phyloP scores from a whole-genome alignment of 352 stramenopile genomes.

The Phytophthora constricta region DNA sequence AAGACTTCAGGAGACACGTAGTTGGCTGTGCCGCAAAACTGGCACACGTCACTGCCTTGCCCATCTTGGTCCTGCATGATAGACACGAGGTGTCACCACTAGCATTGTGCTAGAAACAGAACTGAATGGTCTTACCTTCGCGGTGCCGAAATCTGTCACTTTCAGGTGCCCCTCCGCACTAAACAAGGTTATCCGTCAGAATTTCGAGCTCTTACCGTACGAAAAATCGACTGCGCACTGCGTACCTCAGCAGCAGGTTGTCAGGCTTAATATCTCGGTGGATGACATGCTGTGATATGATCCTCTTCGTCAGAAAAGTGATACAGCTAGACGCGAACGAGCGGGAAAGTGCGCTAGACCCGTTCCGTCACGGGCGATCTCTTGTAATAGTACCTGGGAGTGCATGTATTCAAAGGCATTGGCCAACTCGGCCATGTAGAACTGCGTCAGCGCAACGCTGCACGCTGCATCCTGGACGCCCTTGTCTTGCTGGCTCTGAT shows the following conservation, averaged over 20 bases:
- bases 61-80: conserved; percentile 75
- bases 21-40: conserved; percentile 91
- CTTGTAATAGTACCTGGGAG: conserved; percentile 60
- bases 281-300: conserved; percentile 87
- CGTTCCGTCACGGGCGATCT: neutral
- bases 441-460: conserved; percentile 82
- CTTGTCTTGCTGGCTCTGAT: conserved; percentile 60
- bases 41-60: conserved; percentile 54
- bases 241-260: conserved; percentile 85
- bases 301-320: conserved; percentile 5
- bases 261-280: conserved; percentile 97
- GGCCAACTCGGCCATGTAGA: conserved; percentile 94
- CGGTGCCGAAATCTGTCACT: conserved; percentile 91
- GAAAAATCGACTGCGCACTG: conserved; percentile 1
- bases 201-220: neutral
- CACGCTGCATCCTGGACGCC: conserved; percentile 70
- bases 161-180: conserved; percentile 87
- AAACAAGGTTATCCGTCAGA: neutral
- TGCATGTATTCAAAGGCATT: conserved; percentile 96
- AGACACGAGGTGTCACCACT: conserved; percentile 12
- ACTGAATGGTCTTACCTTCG: conserved; percentile 59
- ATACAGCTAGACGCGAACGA: neutral
- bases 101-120: no score
- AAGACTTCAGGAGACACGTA: conserved; percentile 94
- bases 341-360: neutral